A percentile compares a stretch with the other conserved stretches of the same genome.
These are phyloP conservation scores for Arachis monticola DNA, from an alignment of 331 rosid species.

Conservation along the genomic window DNA sequence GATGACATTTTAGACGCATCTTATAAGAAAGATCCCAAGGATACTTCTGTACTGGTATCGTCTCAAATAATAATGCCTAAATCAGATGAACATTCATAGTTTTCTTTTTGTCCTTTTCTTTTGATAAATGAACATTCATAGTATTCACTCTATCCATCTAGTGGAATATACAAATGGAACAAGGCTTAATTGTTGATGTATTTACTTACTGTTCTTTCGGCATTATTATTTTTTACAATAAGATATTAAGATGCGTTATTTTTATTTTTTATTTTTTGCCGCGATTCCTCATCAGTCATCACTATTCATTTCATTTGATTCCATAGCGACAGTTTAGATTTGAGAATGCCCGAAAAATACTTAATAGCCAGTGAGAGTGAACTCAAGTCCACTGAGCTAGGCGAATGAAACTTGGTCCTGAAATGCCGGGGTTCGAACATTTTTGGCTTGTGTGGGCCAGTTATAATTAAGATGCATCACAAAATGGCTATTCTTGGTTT, in stretches of 20 bases:
- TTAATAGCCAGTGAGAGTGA: not conserved
- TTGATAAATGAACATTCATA: not conserved
- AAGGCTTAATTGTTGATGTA: too few relatives aligned
- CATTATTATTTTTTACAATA: not conserved
- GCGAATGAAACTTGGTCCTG: not conserved
- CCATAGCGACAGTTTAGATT: not conserved
- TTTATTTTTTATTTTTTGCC: too few relatives aligned
- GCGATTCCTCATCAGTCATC: not conserved
- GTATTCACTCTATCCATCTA: not conserved
- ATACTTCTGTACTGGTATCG: not conserved
- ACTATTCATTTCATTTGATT: not conserved
- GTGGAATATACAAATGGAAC: too few relatives aligned
- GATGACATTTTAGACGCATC: not conserved
- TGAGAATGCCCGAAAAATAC: not conserved
- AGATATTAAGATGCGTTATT: not conserved
- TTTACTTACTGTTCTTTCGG: slow-evolving; percentile 1
- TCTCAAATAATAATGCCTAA: slow-evolving; percentile 9
- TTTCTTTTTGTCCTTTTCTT: not conserved
- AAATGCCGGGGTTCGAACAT: not conserved
- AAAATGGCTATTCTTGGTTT: not conserved
- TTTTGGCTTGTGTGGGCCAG: too few relatives aligned
- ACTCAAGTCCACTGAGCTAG: not conserved
- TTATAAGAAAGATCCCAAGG: not conserved
- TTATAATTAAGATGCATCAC: not conserved
- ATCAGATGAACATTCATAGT: not conserved